phyloP scores from a whole-genome alignment of 331 rosid genomes.

The Ulmus americana region DNA sequence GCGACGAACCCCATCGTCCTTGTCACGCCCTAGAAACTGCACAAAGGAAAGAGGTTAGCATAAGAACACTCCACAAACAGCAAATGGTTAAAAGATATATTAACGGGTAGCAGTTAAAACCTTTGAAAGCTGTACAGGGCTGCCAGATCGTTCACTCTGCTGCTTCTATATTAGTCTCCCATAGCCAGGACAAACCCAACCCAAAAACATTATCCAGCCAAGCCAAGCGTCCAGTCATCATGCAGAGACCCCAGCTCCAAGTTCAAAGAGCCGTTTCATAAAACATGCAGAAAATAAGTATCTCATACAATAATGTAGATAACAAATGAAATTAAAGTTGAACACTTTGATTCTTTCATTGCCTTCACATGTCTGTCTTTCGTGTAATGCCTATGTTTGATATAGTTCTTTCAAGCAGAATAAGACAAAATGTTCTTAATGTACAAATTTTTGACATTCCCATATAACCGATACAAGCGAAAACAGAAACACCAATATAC shows the following conservation, averaged over 20 bases:
- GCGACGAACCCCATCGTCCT: constrained; percentile 78
- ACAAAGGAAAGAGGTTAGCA: constrained; percentile 14
- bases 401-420: background rate
- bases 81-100: background rate
- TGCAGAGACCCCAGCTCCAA: constrained; percentile 99
- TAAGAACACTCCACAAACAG: background rate
- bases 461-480: background rate
- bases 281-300: constrained; percentile 65
- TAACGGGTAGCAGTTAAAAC: constrained; percentile 35
- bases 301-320: constrained; percentile 28
- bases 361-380: background rate
- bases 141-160: constrained; percentile 54
- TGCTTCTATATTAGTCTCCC: constrained; percentile 84
- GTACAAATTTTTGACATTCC: background rate
- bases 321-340: background rate
- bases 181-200: constrained; percentile 67
- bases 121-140: constrained; percentile 97
- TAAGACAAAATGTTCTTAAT: background rate
- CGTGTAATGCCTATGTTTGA: background rate
- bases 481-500: background rate
- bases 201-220: constrained; percentile 71
- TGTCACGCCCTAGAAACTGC: constrained; percentile 81
- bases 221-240: constrained; percentile 52
- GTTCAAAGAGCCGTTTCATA: constrained; percentile 75
- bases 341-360: background rate